Evolutionary conservation across 208 protist genomes (phyloP).

Genomic region (Leishmania amazonensis): DNA sequence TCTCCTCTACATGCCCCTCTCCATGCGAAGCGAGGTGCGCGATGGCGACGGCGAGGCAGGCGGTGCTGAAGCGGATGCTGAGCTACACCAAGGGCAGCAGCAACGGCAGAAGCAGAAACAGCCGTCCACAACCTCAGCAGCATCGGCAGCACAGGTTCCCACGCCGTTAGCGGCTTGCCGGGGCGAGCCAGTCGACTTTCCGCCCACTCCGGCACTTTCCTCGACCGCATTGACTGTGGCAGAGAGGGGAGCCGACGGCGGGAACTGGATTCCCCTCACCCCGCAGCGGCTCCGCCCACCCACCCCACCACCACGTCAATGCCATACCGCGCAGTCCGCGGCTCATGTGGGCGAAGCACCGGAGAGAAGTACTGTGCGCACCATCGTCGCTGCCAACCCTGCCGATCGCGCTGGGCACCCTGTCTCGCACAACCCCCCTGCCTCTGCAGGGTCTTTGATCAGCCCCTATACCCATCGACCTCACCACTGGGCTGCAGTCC

Average conservation of each 20-base stretch:
- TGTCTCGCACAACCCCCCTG: not conserved
- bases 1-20: not conserved
- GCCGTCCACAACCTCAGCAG: not conserved
- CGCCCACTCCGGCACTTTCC: not conserved
- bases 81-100: not conserved
- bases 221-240: not conserved
- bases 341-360: not conserved
- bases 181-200: not conserved
- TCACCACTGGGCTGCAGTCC: not conserved
- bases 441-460: not conserved
- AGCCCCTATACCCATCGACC: not conserved
- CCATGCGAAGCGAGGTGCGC: not conserved
- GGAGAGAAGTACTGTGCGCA: not conserved
- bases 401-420: not conserved
- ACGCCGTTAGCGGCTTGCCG: not conserved
- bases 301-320: slow-evolving; percentile 29
- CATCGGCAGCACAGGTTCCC: not conserved
- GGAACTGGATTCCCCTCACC: not conserved
- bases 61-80: not conserved
- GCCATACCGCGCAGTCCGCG: slow-evolving; percentile 7
- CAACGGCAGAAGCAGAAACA: not conserved
- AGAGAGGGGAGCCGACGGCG: not conserved
- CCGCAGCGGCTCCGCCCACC: slow-evolving; percentile 12
- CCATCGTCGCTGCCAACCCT: not conserved
- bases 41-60: not conserved